Percentiles rank a stretch among this genome's conserved stretches.
Evolutionary conservation across 805 yeast species (phyloP).

Genomic region (Groenewaldozyma salmanticensis): DNA sequence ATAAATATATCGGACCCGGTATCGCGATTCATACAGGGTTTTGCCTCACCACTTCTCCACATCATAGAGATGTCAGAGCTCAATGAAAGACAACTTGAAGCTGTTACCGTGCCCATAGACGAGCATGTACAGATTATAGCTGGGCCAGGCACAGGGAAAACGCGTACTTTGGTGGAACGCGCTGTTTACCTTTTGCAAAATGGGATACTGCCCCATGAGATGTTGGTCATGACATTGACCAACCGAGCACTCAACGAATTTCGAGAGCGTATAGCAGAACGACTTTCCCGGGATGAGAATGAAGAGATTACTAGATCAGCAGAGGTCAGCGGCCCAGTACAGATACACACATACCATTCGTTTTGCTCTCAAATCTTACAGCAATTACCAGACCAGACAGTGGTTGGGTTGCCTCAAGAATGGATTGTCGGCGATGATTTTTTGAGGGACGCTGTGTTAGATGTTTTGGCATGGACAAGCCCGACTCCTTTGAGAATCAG

Average conservation of each 20-base stretch:
- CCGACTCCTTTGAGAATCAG: background rate
- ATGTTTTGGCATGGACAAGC: background rate
- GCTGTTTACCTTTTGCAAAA: constrained; percentile 53
- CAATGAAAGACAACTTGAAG: constrained; percentile 10
- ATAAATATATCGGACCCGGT: too few species aligned
- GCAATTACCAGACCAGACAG: constrained; percentile 32
- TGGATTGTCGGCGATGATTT: constrained; percentile 13
- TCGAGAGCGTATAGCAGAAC: constrained; percentile 43
- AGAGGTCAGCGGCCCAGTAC: constrained; percentile 24
- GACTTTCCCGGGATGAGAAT: constrained; percentile 23
- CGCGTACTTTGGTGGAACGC: constrained; percentile 69
- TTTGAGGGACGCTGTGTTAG: background rate
- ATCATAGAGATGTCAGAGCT: too few species aligned
- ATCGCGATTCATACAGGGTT: too few species aligned
- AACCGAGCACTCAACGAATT: constrained; percentile 86
- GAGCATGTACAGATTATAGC: constrained; percentile 40
- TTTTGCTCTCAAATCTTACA: constrained; percentile 36
- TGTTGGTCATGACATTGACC: constrained; percentile 87
- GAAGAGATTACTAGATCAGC: background rate
- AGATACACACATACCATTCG: constrained; percentile 87
- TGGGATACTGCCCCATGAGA: constrained; percentile 46
- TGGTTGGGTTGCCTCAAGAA: constrained; percentile 42
- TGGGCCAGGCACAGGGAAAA: constrained; percentile 70
- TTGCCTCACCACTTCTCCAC: too few species aligned
- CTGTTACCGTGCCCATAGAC: constrained; percentile 10